phyloP scores from a whole-genome alignment of 2,329 filamentous ascomycete species.

The Macroventuria anomochaeta region DNA sequence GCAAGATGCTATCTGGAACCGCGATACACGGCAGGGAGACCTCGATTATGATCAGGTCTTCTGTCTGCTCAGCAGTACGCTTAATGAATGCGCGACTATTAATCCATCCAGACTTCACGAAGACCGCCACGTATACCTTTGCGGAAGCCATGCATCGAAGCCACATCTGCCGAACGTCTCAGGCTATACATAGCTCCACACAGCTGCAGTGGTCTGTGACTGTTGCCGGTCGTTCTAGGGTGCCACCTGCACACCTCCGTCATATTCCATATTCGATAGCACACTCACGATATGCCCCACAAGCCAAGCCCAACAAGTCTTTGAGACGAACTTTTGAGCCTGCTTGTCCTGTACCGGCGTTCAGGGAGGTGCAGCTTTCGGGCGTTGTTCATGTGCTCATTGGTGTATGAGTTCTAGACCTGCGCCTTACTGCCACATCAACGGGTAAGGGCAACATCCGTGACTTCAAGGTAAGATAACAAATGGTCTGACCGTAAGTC shows the following conservation, averaged over 20 bases:
- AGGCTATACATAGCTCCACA: background rate
- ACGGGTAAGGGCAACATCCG: background rate
- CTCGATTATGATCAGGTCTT: background rate
- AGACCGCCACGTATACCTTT: background rate
- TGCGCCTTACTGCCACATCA: conserved; percentile 3
- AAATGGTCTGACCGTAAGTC: no score
- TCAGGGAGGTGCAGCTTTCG: background rate
- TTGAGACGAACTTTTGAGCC: background rate
- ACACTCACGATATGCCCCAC: conserved; percentile 1
- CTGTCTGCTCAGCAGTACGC: background rate
- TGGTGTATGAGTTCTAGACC: conserved; percentile 8
- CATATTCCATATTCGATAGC: background rate
- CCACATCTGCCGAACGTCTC: background rate
- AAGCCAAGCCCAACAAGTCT: background rate
- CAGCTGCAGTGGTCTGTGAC: background rate
- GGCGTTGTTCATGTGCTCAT: background rate
- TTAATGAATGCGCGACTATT: background rate
- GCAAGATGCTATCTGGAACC: background rate
- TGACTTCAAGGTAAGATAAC: background rate
- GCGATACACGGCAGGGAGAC: background rate
- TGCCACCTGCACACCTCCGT: background rate
- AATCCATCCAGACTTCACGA: background rate
- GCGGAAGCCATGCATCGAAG: background rate
- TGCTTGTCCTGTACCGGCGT: background rate
- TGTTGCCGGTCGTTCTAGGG: background rate